Evolutionary conservation across 2,329 filamentous ascomycete genomes (phyloP), one percentile per base, ranked within the genome.

Genomic region (Graphiopsis chlorocephala): DNA sequence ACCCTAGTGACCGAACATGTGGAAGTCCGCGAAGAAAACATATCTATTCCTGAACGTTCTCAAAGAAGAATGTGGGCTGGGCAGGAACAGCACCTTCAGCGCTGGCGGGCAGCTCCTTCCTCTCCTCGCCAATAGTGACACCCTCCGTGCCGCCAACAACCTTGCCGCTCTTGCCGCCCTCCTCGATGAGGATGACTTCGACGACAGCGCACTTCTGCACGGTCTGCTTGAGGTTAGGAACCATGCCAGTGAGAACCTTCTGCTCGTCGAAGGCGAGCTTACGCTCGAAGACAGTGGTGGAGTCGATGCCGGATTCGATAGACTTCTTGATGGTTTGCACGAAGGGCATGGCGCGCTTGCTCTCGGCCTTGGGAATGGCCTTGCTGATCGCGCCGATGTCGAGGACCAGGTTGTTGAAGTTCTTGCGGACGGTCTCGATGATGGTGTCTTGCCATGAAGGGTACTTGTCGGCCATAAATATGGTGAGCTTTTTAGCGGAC

Each of bases 261-360:
- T 88, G 83, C 82, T 99, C 95, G 72, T 97, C 89, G 77, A 98
- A 99, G 0, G 87, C 84, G 67, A 99, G 83, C 79, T 94, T 92
- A 69, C 93, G 86, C 75, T 94, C 88, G 73, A 98, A 88, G 11
- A 97, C 92, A 2, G 80, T 83, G 26, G 85, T 82, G 1, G 86
- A 81, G 15, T 94, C 87, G 31, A 73, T 67, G 58, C 84, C 83
- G 42, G 76, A 75, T 64, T 92, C 83, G 64, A 99, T 85, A 61
- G 91, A 87, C 78, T 86, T 91, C 88, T 97, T 97, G 66, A 98
- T 82, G 7, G 78, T 80, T 80, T 98, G 93, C 58, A 97, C 89
- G 74, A 97, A 98, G 0, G 95, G 95, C 94, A 98, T 98, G 2
- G 93, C 94, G 81, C 96, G 95, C 87, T 98, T 99, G 85, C 93